Conservation (phyloP, 108 stramenopile species). For the Nannochloropsis salina region DNA sequence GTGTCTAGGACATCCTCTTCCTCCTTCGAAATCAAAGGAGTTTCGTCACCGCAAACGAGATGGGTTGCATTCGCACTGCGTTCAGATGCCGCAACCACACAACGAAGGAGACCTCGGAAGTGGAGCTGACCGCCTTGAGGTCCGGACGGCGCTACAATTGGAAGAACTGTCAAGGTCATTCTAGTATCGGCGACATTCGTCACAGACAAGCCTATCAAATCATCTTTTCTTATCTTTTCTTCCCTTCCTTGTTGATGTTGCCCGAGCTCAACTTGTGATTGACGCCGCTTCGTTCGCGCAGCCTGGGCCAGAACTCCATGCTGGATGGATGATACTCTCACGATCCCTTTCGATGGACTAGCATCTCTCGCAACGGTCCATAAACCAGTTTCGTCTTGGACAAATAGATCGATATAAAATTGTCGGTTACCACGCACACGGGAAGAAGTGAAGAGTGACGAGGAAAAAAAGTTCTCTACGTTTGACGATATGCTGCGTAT, state of each 20-base stretch:
- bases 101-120: neutral
- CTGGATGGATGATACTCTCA: neutral
- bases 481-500: neutral
- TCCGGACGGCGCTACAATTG: neutral
- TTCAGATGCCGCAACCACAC: neutral
- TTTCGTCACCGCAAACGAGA: neutral
- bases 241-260: neutral
- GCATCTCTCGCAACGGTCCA: neutral
- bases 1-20: neutral
- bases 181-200: neutral
- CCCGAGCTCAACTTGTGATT: neutral
- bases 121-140: neutral
- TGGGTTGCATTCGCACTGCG: neutral
- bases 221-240: neutral
- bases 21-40: neutral
- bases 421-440: neutral
- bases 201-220: neutral
- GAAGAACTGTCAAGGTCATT: neutral
- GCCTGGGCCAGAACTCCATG: neutral
- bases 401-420: neutral
- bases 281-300: neutral
- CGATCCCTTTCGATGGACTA: neutral
- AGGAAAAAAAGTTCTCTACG: neutral
- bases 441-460: neutral
- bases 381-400: neutral